phyloP scores from a whole-genome alignment of 805 yeast genomes.

The Ogataea zsoltii region DNA sequence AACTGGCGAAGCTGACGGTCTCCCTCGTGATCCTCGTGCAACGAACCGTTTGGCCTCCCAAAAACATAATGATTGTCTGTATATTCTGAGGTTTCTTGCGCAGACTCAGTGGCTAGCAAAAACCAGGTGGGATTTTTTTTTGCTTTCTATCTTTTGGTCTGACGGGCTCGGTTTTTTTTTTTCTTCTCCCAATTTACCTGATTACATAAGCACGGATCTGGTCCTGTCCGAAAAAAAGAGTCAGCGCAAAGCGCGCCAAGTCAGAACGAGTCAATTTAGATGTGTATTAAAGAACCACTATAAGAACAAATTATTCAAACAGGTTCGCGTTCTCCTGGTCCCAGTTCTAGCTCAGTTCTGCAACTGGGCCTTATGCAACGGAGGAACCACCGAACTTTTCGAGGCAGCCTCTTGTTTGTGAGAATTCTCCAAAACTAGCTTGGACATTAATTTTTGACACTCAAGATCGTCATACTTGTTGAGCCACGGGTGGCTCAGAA shows the following conservation, averaged over 20 bases:
- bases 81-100: background rate
- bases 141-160: no score
- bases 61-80: background rate
- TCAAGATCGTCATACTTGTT: conserved; percentile 44
- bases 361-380: conserved; percentile 24
- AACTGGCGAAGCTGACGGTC: background rate
- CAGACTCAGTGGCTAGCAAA: no score
- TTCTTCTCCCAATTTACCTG: background rate
- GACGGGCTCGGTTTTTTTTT: background rate
- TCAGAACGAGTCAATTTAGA: background rate
- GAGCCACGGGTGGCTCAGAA: conserved; percentile 86
- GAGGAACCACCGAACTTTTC: conserved; percentile 18
- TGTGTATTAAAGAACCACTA: no score
- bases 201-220: conserved; percentile 2
- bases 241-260: conserved; percentile 1
- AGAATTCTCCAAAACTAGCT: conserved; percentile 38
- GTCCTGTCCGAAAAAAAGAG: background rate
- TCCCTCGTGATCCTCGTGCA: background rate
- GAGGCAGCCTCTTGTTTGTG: conserved; percentile 28
- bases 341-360: no score
- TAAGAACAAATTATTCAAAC: no score
- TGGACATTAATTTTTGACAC: conserved; percentile 29
- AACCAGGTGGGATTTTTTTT: no score
- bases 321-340: no score
- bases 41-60: conserved; percentile 1